Evolutionary conservation across 1,284 basidiomycete species (phyloP).

Genomic region (Ganoderma leucocontextum): DNA sequence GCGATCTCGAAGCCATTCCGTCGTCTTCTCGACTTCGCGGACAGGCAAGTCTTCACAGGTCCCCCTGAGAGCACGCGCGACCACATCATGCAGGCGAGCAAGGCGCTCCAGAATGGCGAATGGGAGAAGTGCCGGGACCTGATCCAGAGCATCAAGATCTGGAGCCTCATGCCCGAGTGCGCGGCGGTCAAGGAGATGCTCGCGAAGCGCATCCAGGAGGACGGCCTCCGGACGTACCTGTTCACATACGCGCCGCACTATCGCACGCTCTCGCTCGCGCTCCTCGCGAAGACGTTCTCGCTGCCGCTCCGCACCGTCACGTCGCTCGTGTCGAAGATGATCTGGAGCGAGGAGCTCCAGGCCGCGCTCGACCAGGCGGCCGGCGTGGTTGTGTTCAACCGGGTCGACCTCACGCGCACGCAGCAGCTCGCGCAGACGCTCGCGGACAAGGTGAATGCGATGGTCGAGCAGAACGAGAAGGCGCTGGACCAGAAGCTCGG

Average conservation of each 20-base stretch:
- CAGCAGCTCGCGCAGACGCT: slow-evolving; percentile 90
- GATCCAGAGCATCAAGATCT: slow-evolving; percentile 96
- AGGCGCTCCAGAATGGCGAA: slow-evolving; percentile 95
- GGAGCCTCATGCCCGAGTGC: slow-evolving; percentile 94
- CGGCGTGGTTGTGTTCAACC: slow-evolving; percentile 89
- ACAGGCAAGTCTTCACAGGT: slow-evolving; percentile 97
- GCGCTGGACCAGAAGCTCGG: slow-evolving; percentile 91
- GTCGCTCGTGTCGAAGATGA: slow-evolving; percentile 97
- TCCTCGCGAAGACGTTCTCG: slow-evolving; percentile 90
- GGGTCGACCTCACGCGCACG: slow-evolving; percentile 87
- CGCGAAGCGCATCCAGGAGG: slow-evolving; percentile 97
- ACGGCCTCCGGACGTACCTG: slow-evolving; percentile 95
- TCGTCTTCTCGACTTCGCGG: slow-evolving; percentile 94
- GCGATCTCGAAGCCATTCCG: slow-evolving; percentile 96
- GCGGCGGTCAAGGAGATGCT: slow-evolving; percentile 94
- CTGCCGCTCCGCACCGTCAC: slow-evolving; percentile 84
- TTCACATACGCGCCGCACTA: slow-evolving; percentile 99
- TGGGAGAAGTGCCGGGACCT: slow-evolving; percentile 97
- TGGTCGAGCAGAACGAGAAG: slow-evolving; percentile 98
- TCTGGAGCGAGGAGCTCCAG: slow-evolving; percentile 96
- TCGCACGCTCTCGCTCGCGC: slow-evolving; percentile 86
- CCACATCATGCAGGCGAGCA: slow-evolving; percentile 99
- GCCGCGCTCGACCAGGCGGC: slow-evolving; percentile 93
- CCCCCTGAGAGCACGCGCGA: slow-evolving; percentile 99
- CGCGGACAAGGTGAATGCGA: slow-evolving; percentile 85